Evolutionary conservation across 2,329 filamentous ascomycete species (phyloP), one percentile per base, ranked within the genome.

Genomic region (Pseudogymnoascus sp.): DNA sequence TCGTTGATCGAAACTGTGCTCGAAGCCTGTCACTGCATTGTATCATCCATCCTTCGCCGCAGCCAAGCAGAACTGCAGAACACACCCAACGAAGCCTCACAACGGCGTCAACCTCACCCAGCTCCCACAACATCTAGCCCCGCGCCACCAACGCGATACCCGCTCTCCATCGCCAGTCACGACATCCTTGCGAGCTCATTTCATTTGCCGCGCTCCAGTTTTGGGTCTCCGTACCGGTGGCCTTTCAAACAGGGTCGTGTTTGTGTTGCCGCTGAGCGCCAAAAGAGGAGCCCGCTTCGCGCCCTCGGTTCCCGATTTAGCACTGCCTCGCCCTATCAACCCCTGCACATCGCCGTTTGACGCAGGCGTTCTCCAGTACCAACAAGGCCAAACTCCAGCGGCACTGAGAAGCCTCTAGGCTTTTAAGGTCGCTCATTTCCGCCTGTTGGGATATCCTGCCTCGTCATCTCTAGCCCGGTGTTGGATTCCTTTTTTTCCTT

Each of bases 171-270:
- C 28, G 28, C 50, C 28, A 34, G 28, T 34, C 16, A 56, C 6
- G 6, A 31, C 28, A 56, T 21, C 50, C 50, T 56, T 56, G 50
- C 50, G 28, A 34, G 28, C 50, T 56, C 50, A 56, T 56, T 36
- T 56, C 50, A 56, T 56, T 56, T 56, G 50, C 28, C 50, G 50
- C 50, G 28, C 50, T 56, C 50, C 50, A 56, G 50, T 56, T 56
- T 56, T 36, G 50, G 50, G 50, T 56, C 50, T 56, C 50, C 28
- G 50, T 36, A 21, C 50, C 28, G n/a, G 50, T 56, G 50, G 28
- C 50, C 50, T 56, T 46, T 56, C 50, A 56, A 56, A 56, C 50
- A 56, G 50, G 50, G 50, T 56, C 50, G 50, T 56, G 50, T 56
- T 56, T 56, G 50, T 56, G 50, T 56, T 56, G 50, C 50, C 50